Evolutionary conservation across 495 filamentous ascomycete species (phyloP).

Genomic region (Beverwykella pulmonaria): DNA sequence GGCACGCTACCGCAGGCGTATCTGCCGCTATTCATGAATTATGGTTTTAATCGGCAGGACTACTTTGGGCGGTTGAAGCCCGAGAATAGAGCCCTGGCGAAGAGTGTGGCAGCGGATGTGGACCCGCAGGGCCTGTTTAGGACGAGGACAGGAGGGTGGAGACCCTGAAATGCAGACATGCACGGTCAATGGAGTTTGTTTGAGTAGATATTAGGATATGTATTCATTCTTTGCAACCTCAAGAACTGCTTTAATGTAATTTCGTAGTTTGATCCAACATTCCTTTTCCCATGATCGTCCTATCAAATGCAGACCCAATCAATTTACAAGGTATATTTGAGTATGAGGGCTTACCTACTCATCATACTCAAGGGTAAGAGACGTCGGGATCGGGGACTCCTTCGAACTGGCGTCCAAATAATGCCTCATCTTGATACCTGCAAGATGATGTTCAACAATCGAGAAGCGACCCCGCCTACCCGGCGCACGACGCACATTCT

Average conservation of each 20-base stretch:
- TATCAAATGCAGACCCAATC: too few species aligned
- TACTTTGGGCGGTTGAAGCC: constrained; percentile 60
- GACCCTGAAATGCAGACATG: background rate
- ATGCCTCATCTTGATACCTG: constrained; percentile 43
- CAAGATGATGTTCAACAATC: constrained; percentile 43
- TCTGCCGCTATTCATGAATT: constrained; percentile 64
- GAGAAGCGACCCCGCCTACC: constrained; percentile 41
- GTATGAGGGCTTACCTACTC: too few species aligned
- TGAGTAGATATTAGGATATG: background rate
- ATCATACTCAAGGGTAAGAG: constrained; percentile 47
- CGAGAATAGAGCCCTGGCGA: constrained; percentile 44
- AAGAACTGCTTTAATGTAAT: too few species aligned
- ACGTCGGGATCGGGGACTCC: constrained; percentile 48
- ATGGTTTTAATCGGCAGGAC: constrained; percentile 60
- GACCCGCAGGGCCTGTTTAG: constrained; percentile 62
- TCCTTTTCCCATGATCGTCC: too few species aligned
- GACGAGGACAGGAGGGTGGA: constrained; percentile 57
- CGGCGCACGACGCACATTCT: constrained; percentile 39
- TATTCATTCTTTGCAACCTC: background rate
- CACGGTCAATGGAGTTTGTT: background rate
- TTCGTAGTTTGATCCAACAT: too few species aligned
- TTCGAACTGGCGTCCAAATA: constrained; percentile 48
- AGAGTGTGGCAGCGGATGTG: constrained; percentile 53
- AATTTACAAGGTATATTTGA: too few species aligned
- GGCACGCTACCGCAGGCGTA: constrained; percentile 53